Percentiles rank a stretch among this genome's conserved stretches.
Conservation (phyloP, 352 stramenopile genomes). For the Phytophthora ramorum region DNA sequence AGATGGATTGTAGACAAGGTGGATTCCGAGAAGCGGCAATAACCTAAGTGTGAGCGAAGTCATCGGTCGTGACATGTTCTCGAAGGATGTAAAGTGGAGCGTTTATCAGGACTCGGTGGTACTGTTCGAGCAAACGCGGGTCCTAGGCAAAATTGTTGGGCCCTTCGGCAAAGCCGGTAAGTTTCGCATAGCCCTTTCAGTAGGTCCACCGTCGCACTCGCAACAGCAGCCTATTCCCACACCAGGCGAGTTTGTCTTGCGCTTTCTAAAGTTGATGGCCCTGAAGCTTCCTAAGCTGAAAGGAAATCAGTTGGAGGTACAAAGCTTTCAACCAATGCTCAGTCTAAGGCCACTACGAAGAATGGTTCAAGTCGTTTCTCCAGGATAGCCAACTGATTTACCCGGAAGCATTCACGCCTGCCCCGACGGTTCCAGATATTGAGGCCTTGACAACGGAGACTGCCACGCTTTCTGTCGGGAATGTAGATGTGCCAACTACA, state of each 20-base stretch:
- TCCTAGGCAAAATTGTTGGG: constrained; percentile 60
- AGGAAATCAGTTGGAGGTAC: neutral
- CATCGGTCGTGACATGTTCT: constrained; percentile 80
- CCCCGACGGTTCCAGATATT: neutral
- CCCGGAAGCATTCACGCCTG: constrained; percentile 40
- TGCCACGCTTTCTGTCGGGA: neutral
- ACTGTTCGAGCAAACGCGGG: constrained; percentile 46
- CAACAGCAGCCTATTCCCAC: constrained; percentile 12
- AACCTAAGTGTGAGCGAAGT: constrained; percentile 33
- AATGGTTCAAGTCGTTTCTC: constrained; percentile 32
- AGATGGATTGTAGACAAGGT: constrained; percentile 66
- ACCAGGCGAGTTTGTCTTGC: constrained; percentile 59
- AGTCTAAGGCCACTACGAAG: constrained; percentile 8
- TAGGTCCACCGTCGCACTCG: neutral
- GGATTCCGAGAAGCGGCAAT: constrained; percentile 5
- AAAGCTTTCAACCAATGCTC: neutral
- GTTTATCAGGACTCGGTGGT: constrained; percentile 64
- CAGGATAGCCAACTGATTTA: constrained; percentile 58
- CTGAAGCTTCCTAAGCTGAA: constrained; percentile 50
- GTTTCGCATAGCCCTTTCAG: constrained; percentile 54
- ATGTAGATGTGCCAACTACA: neutral
- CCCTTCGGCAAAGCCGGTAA: constrained; percentile 89
- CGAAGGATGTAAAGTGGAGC: constrained; percentile 74
- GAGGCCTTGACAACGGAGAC: constrained; percentile 5
- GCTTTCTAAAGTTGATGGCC: constrained; percentile 61